Evolutionary conservation across 768 basidiomycete genomes (phyloP).

Genomic region (Coprinopsis marcescibilis): DNA sequence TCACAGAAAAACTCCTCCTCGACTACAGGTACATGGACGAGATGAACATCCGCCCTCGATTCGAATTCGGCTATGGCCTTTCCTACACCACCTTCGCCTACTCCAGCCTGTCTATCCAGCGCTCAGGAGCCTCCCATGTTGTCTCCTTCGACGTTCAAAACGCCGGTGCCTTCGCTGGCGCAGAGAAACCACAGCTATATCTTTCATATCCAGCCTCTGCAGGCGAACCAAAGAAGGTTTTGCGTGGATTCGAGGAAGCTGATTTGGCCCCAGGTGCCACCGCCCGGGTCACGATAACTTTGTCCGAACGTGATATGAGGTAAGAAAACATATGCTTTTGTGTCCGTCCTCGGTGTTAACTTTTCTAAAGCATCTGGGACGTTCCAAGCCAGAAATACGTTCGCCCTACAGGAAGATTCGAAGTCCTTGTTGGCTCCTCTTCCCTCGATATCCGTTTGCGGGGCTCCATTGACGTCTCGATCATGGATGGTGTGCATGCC

Average conservation of each 20-base stretch:
- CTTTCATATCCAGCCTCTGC: conserved; percentile 41
- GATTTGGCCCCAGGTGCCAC: conserved; percentile 31
- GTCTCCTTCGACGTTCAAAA: conserved; percentile 44
- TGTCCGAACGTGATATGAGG: conserved; percentile 42
- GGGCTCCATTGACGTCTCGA: conserved; percentile 22
- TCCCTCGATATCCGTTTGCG: conserved; percentile 41
- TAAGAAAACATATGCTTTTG: conserved; percentile 15
- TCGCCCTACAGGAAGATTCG: conserved; percentile 46
- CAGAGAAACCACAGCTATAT: conserved; percentile 52
- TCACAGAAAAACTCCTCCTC: conserved; percentile 58
- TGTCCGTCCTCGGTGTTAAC: background rate
- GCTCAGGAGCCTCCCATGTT: conserved; percentile 26
- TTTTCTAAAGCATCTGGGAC: conserved; percentile 44
- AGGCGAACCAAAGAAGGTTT: conserved; percentile 43
- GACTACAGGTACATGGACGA: conserved; percentile 66
- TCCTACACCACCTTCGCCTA: conserved; percentile 71
- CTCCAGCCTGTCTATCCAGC: conserved; percentile 38
- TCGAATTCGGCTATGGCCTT: conserved; percentile 68
- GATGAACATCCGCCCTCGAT: conserved; percentile 45
- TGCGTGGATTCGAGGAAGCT: conserved; percentile 49
- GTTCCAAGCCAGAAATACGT: conserved; percentile 44
- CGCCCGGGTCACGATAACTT: conserved; percentile 28
- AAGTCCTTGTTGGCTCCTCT: conserved; percentile 48
- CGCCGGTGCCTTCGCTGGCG: conserved; percentile 41
- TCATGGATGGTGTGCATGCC: too few relatives aligned